Base-by-base conservation (phyloP, 108 stramenopile species). In the Bacterosira constricta region DNA sequence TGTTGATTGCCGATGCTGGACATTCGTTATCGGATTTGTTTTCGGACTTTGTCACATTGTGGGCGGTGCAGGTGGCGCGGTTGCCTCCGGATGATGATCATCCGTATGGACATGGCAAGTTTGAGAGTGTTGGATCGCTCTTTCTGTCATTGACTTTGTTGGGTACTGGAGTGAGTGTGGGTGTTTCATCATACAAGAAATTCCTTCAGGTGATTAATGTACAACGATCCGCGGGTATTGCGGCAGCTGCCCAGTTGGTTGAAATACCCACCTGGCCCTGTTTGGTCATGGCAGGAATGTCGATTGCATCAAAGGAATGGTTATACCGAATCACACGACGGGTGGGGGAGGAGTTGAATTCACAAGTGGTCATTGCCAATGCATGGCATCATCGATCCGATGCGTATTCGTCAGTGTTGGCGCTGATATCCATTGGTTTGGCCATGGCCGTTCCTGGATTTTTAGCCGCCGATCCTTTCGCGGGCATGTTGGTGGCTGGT, bases 321-420 rank as follows among this genome's bases (percentile, higher is more conserved):
- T 71, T 98, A 18, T 96, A 76, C 71, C 86, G 96, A 17, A 86
- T 92, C 29, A 99, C 98, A 0, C 75, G 75, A 27, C 58, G 62
- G 25, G 96, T 99, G 7, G 98, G 93, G 6, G 82, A 94, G 71
- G 45, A 74, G 47, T 61, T 93, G 12, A 88, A 94, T 79, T 91
- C 90, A 12, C 97, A 93, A 63, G 95, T 98, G 21, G 90, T 99
- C 27, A 87, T 98, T 60, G 96, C 98, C 49, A 99, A 99, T 84
- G 98, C 98, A 1, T 98, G 96, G 97, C 98, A 99, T 78, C 97
- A 97, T 85, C 86, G 98, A 6, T 88, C 88, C 31, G 98, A 99
- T 79, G 97, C 98, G 0, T 94, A 97, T 49, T 95, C 94, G 12
- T 91, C 89, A 17, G 79, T 99, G 17, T 72, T 98, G 67, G 96